Evolutionary conservation across 306 rosid genomes (phyloP).

Genomic region (Macrotyloma uniflorum): DNA sequence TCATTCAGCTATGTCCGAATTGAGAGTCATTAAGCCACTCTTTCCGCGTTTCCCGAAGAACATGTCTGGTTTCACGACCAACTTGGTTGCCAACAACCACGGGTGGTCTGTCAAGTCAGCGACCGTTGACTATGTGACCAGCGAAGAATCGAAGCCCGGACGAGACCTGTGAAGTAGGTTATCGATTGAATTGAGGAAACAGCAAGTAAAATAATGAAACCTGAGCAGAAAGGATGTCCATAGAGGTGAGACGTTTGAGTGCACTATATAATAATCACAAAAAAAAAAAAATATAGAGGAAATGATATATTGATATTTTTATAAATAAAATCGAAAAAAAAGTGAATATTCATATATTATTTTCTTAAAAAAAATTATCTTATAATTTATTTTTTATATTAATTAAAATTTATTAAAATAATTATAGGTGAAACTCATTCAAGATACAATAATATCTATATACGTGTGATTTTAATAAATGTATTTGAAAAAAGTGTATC

Average conservation of each 20-base stretch:
- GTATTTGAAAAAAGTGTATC: no score
- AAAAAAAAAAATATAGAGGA: no score
- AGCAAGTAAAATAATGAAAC: conserved; percentile 8
- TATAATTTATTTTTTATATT: no score
- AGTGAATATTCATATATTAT: no score
- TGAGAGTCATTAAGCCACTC: conserved; percentile 83
- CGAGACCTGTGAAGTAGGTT: neutral
- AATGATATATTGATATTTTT: no score
- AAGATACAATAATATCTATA: no score
- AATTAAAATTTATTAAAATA: no score
- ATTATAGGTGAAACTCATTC: no score
- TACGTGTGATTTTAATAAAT: no score
- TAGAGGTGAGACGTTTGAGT: conserved; percentile 63
- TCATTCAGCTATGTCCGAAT: conserved; percentile 75
- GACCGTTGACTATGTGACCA: conserved; percentile 72
- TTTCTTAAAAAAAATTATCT: no score
- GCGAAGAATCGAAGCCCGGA: neutral
- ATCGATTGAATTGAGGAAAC: neutral
- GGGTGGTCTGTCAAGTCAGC: conserved; percentile 62
- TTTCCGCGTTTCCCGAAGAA: conserved; percentile 88
- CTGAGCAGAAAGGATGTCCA: conserved; percentile 74
- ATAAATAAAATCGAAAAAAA: no score
- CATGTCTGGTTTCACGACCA: conserved; percentile 90
- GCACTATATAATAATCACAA: no score
- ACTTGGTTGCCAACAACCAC: conserved; percentile 72